Evolutionary conservation across 306 rosid genomes (phyloP).

Genomic region (Castanea mollissima): DNA sequence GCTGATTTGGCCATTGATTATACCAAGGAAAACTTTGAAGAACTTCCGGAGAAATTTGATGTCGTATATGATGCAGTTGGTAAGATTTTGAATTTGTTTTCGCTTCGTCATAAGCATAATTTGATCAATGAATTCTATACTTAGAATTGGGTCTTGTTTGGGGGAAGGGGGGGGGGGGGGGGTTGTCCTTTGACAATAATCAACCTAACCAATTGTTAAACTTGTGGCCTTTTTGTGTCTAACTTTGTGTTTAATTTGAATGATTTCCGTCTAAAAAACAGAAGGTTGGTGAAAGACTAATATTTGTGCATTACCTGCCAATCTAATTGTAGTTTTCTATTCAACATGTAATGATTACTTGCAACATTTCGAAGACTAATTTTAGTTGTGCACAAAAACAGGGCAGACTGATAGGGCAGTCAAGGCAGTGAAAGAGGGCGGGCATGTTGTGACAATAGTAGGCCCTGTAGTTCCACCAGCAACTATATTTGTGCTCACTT

Average conservation of each 20-base stretch:
- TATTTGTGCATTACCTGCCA: neutral
- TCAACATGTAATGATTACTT: no score
- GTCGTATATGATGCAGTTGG: slow-evolving; percentile 68
- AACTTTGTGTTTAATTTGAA: no score
- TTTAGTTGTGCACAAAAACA: slow-evolving; percentile 3
- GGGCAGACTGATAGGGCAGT: slow-evolving; percentile 49
- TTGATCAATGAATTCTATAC: no score
- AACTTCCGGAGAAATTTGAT: slow-evolving; percentile 66
- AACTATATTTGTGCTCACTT: slow-evolving; percentile 27
- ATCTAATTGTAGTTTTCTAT: neutral
- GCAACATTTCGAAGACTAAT: no score
- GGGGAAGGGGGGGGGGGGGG: no score
- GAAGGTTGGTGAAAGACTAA: no score
- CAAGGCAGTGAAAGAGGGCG: slow-evolving; percentile 68
- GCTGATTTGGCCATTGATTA: slow-evolving; percentile 63
- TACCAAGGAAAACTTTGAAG: slow-evolving; percentile 54
- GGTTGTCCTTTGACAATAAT: no score
- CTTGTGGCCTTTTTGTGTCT: no score
- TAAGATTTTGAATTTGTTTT: slow-evolving; percentile 15
- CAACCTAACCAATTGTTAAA: no score
- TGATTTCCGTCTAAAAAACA: no score
- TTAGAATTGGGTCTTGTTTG: no score
- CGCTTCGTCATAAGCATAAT: no score
- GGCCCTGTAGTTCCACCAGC: slow-evolving; percentile 38
- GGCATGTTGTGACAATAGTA: slow-evolving; percentile 51